phyloP scores from a whole-genome alignment of 2,329 filamentous ascomycete genomes.

The Arthroderma sp. region DNA sequence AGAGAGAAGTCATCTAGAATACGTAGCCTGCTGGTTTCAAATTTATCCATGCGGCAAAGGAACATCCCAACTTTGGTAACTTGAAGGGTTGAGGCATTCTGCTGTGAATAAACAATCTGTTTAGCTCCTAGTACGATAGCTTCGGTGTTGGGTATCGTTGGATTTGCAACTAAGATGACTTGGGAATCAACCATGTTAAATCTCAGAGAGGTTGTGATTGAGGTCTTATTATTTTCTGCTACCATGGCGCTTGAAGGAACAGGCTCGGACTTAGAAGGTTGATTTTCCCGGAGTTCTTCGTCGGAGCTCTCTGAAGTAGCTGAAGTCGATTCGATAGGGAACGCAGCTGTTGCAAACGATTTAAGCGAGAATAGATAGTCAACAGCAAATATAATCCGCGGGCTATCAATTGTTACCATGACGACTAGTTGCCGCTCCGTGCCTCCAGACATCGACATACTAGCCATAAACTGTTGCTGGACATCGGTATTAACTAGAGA shows the following conservation, averaged over 20 bases:
- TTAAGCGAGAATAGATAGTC: constrained; percentile 91
- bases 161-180: constrained; percentile 91
- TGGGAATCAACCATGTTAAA: constrained; percentile 94
- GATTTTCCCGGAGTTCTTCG: constrained; percentile 22
- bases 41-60: constrained; percentile 93
- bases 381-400: constrained; percentile 83
- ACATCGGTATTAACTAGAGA: constrained; percentile 87
- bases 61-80: constrained; percentile 96
- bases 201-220: constrained; percentile 70
- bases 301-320: constrained; percentile 22
- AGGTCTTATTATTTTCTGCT: constrained; percentile 3
- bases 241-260: background rate
- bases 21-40: constrained; percentile 76
- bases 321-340: constrained; percentile 42
- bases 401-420: constrained; percentile 88
- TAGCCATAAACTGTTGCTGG: constrained; percentile 94
- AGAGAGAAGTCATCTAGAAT: constrained; percentile 96
- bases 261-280: background rate
- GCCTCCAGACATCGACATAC: constrained; percentile 80
- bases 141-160: constrained; percentile 76
- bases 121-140: constrained; percentile 92
- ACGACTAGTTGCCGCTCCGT: constrained; percentile 71
- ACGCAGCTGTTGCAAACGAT: constrained; percentile 62
- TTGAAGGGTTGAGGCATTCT: constrained; percentile 87
- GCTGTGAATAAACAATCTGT: constrained; percentile 81